These are phyloP conservation scores for Hordeum vulgare DNA, from an alignment of 176 grass and related monocot genomes.

Conservation along the genomic window DNA sequence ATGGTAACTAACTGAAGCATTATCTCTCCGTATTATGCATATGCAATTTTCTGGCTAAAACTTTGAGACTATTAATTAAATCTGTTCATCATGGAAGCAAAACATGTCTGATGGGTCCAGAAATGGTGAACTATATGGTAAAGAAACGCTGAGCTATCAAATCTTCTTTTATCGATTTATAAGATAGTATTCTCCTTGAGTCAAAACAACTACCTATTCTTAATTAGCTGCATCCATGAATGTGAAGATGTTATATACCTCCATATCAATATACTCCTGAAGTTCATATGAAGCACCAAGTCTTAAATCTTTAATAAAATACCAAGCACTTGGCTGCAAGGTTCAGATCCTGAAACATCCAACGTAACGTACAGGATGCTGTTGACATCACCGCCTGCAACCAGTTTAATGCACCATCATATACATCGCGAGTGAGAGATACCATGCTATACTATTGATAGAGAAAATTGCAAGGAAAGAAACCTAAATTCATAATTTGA, in stretches of 20 bases:
- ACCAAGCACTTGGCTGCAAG: not conserved
- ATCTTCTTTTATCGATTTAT: not conserved
- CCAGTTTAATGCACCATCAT: not conserved
- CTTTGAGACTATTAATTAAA: not conserved
- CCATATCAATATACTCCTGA: not conserved
- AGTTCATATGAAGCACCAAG: not conserved
- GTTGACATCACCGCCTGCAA: not conserved
- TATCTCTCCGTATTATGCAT: not conserved
- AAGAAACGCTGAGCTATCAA: not conserved
- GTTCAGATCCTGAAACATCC: not conserved
- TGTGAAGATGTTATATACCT: not conserved
- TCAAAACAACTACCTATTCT: not conserved
- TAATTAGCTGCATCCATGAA: not conserved
- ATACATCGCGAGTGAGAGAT: not conserved
- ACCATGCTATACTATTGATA: not conserved
- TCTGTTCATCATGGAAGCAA: not conserved
- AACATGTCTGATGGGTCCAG: not conserved
- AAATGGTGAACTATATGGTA: not conserved
- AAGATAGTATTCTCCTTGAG: not conserved
- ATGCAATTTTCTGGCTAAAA: not conserved
- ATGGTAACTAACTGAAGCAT: not conserved
- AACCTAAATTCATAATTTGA: constrained; percentile 31
- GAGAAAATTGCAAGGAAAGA: constrained; percentile 13
- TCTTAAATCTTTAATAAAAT: not conserved
- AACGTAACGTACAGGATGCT: not conserved